Evolutionary conservation across 371 early-diverging fungal genomes (phyloP).

Genomic region (Mortierella sp.): DNA sequence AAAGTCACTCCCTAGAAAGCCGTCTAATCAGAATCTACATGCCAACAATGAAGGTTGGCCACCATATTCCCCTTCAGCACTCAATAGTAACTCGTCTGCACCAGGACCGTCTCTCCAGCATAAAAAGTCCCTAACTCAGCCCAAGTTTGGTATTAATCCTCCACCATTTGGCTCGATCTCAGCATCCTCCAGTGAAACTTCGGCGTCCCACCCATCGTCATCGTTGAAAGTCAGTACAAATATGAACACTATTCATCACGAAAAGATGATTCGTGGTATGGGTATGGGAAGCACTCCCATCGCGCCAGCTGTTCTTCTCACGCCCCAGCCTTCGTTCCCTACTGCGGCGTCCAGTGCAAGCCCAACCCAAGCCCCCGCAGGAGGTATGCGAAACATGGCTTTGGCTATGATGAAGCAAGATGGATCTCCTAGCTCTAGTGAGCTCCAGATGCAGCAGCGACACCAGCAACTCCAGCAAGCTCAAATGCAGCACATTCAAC

Average conservation of each 20-base stretch:
- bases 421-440: constrained; percentile 22
- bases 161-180: constrained; percentile 12
- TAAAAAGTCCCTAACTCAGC: constrained; percentile 22
- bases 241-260: constrained; percentile 38
- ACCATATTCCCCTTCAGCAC: constrained; percentile 24
- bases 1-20: constrained; percentile 49
- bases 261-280: constrained; percentile 57
- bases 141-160: constrained; percentile 15
- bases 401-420: constrained; percentile 55
- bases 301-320: constrained; percentile 45
- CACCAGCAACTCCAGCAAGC: constrained; percentile 50
- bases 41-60: constrained; percentile 28
- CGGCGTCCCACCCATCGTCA: neutral
- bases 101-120: constrained; percentile 18
- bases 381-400: constrained; percentile 40
- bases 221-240: constrained; percentile 41
- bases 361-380: neutral
- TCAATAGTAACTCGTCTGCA: neutral
- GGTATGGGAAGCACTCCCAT: constrained; percentile 53
- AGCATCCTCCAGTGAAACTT: constrained; percentile 12
- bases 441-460: constrained; percentile 52
- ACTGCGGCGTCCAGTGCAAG: constrained; percentile 4
- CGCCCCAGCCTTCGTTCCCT: constrained; percentile 52
- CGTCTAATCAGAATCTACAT: constrained; percentile 47
- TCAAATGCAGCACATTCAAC: constrained; percentile 40